phyloP scores from a whole-genome alignment of 257 asterid genomes.

The Phtheirospermum japonicum region DNA sequence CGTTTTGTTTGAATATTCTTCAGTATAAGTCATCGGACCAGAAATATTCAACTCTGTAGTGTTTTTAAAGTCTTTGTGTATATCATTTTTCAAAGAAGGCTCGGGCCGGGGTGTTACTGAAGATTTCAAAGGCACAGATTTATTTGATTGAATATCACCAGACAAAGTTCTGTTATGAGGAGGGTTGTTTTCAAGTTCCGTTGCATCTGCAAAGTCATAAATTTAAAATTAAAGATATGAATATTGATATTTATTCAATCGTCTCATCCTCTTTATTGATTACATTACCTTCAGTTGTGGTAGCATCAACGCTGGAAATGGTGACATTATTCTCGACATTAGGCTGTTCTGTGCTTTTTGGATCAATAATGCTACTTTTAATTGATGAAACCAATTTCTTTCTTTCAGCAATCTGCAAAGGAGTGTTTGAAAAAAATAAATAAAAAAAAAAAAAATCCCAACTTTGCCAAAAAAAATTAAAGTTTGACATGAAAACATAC shows the following conservation, averaged over 20 bases:
- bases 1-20: slow-evolving; percentile 28
- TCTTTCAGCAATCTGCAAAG: slow-evolving; percentile 77
- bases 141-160: slow-evolving; percentile 29
- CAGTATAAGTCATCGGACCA: slow-evolving; percentile 28
- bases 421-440: background rate
- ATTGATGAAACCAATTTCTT: slow-evolving; percentile 75
- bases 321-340: slow-evolving; percentile 31
- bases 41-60: slow-evolving; percentile 21
- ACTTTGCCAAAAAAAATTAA: background rate
- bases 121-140: too few relatives aligned
- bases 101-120: too few relatives aligned
- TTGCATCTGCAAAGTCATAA: slow-evolving; percentile 31
- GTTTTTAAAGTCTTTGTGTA: slow-evolving; percentile 19
- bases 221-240: slow-evolving; percentile 1
- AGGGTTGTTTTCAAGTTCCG: slow-evolving; percentile 38
- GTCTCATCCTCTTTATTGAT: slow-evolving; percentile 16
- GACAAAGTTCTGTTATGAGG: slow-evolving; percentile 28
- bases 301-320: slow-evolving; percentile 31
- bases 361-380: slow-evolving; percentile 52
- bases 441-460: background rate
- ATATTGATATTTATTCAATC: slow-evolving; percentile 29
- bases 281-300: slow-evolving; percentile 36
- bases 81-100: slow-evolving; percentile 30
- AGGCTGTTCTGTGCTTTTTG: slow-evolving; percentile 34
- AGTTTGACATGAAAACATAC: too few relatives aligned